A percentile compares a stretch with the other conserved stretches of the same genome.
Evolutionary conservation across 163 green algal species (phyloP).

Genomic region (Botryococcus braunii): DNA sequence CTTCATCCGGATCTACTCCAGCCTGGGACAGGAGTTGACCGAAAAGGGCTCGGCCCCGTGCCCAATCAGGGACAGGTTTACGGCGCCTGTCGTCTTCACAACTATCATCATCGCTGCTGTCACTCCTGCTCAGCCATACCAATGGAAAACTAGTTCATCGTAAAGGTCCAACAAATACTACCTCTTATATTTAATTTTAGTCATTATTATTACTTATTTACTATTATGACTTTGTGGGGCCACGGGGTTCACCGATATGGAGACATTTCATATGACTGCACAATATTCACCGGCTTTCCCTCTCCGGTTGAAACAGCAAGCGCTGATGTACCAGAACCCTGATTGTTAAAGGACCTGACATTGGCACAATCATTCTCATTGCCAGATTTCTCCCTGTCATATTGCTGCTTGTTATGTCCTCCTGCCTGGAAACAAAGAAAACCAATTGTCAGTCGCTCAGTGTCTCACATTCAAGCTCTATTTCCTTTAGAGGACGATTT

Average conservation of each 20-base stretch:
- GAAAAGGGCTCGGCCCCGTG: slow-evolving; percentile 9
- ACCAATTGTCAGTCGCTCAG: neutral
- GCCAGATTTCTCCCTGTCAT: neutral
- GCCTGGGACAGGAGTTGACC: slow-evolving; percentile 15
- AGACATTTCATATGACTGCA: slow-evolving; percentile 66
- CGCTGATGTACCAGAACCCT: slow-evolving; percentile 3
- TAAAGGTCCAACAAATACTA: neutral
- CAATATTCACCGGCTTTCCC: neutral
- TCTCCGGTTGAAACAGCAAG: slow-evolving; percentile 3
- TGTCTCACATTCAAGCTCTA: too few relatives aligned
- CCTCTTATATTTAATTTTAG: neutral
- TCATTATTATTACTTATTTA: neutral
- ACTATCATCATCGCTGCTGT: slow-evolving; percentile 26
- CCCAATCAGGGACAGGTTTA: slow-evolving; percentile 24
- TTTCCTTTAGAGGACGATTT: too few relatives aligned
- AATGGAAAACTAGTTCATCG: slow-evolving; percentile 3
- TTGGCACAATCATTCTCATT: neutral
- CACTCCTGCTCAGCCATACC: slow-evolving; percentile 18
- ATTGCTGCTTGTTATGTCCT: neutral
- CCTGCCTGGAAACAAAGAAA: neutral
- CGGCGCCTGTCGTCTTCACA: slow-evolving; percentile 16
- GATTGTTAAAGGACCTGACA: neutral
- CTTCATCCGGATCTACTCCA: slow-evolving; percentile 54
- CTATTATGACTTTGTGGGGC: neutral
- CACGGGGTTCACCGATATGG: slow-evolving; percentile 52